A percentile compares a stretch with the other conserved stretches of the same genome.
phyloP scores from a whole-genome alignment of 805 yeast species.

The Starmerella bombi region DNA sequence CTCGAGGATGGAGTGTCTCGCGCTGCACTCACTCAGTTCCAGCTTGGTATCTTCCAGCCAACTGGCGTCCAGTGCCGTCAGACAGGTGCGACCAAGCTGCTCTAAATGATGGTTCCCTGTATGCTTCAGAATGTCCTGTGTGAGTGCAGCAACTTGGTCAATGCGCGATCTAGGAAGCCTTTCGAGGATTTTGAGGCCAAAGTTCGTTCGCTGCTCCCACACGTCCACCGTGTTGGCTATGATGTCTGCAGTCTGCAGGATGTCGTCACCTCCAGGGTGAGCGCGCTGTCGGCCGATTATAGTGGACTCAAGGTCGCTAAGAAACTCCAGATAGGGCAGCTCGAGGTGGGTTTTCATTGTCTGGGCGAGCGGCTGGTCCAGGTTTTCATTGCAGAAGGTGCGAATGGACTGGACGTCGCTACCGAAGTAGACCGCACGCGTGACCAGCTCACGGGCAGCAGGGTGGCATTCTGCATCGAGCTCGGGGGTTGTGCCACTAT shows the following conservation, averaged over 20 bases:
- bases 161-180: neutral
- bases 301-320: neutral
- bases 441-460: constrained; percentile 6
- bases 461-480: constrained; percentile 4
- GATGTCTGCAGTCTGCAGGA: constrained; percentile 1
- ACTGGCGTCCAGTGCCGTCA: constrained; percentile 5
- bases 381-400: neutral
- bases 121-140: neutral
- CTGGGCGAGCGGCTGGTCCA: constrained; percentile 3
- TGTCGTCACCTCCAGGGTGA: neutral
- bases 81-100: constrained; percentile 2
- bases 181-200: constrained; percentile 1
- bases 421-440: constrained; percentile 7
- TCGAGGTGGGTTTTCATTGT: constrained; percentile 4
- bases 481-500: constrained; percentile 1
- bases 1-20: neutral
- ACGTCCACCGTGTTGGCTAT: constrained; percentile 7
- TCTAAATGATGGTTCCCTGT: constrained; percentile 6
- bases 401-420: constrained; percentile 1
- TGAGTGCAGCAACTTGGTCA: neutral
- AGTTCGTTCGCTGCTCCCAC: constrained; percentile 1
- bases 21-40: neutral
- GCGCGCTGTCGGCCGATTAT: neutral
- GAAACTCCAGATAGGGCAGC: constrained; percentile 3
- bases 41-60: constrained; percentile 3